Evolutionary conservation across 164 flowering plant species (phyloP).

Genomic region (Magnolia changhungtana): DNA sequence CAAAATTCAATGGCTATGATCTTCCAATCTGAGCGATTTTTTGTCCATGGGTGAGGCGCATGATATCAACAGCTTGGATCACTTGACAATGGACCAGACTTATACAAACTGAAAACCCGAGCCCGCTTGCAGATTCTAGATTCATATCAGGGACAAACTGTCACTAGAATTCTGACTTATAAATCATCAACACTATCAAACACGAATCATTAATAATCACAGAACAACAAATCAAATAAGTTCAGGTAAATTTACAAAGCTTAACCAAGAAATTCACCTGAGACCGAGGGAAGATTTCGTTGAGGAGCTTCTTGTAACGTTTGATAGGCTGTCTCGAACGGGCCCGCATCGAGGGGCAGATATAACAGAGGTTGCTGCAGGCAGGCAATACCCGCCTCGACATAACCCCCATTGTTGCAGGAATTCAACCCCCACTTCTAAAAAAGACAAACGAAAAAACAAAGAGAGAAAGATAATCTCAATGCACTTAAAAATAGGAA

Average conservation of each 20-base stretch:
- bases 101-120: too few relatives aligned
- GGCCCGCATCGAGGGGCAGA: constrained; percentile 84
- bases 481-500: neutral
- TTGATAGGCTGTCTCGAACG: constrained; percentile 89
- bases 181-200: too few relatives aligned
- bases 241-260: neutral
- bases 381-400: constrained; percentile 80
- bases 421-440: constrained; percentile 15
- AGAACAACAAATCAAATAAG: too few relatives aligned
- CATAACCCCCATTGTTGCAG: constrained; percentile 69
- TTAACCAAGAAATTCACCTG: constrained; percentile 38
- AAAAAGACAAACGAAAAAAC: neutral
- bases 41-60: too few relatives aligned
- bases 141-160: too few relatives aligned
- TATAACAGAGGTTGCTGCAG: constrained; percentile 76
- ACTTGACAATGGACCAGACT: too few relatives aligned
- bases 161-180: too few relatives aligned
- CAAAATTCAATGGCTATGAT: too few relatives aligned
- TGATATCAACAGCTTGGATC: too few relatives aligned
- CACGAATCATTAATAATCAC: too few relatives aligned
- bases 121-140: too few relatives aligned
- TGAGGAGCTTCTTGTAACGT: constrained; percentile 78
- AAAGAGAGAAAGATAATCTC: neutral
- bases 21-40: too few relatives aligned
- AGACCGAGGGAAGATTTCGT: constrained; percentile 70